Percentiles rank a stretch among this genome's conserved stretches.
Conservation (phyloP, 2,329 filamentous ascomycete species). For the Colletotrichum nymphaeae region DNA sequence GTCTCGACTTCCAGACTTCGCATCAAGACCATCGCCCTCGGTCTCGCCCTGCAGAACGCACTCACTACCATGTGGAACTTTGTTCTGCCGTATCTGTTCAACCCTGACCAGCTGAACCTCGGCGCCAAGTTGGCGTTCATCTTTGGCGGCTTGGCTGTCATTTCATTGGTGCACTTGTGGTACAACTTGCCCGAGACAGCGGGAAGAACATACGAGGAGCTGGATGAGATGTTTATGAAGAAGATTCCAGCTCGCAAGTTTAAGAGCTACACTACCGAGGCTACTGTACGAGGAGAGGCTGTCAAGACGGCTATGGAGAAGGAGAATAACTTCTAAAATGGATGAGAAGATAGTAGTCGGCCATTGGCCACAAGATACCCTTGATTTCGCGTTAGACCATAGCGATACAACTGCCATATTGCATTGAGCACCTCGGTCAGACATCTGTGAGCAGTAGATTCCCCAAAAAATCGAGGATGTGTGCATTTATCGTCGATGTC, state of each 20-base stretch:
- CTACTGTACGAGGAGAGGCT: constrained; percentile 29
- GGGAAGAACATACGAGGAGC: constrained; percentile 40
- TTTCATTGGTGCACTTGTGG: constrained; percentile 47
- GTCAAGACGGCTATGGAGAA: constrained; percentile 19
- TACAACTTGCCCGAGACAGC: constrained; percentile 50
- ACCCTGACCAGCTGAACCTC: constrained; percentile 43
- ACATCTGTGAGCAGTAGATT: not conserved
- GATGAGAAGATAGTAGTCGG: not conserved
- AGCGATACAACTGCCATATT: not conserved
- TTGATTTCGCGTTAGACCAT: not conserved
- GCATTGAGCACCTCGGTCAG: not conserved
- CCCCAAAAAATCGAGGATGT: not conserved
- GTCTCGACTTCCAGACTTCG: constrained; percentile 50
- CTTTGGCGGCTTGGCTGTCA: constrained; percentile 48
- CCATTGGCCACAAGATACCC: not conserved
- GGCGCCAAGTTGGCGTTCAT: constrained; percentile 54
- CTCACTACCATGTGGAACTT: constrained; percentile 35
- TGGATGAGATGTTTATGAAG: constrained; percentile 43
- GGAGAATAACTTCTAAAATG: constrained; percentile 12
- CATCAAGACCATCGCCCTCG: constrained; percentile 53
- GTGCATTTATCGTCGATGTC: not conserved
- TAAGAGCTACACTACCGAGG: constrained; percentile 36
- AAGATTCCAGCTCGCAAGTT: constrained; percentile 41
- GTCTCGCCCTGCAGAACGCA: constrained; percentile 47
- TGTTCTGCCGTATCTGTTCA: constrained; percentile 40